Base-by-base conservation (phyloP, 2,329 filamentous ascomycete genomes). In the Ophiostoma pallidulum region DNA sequence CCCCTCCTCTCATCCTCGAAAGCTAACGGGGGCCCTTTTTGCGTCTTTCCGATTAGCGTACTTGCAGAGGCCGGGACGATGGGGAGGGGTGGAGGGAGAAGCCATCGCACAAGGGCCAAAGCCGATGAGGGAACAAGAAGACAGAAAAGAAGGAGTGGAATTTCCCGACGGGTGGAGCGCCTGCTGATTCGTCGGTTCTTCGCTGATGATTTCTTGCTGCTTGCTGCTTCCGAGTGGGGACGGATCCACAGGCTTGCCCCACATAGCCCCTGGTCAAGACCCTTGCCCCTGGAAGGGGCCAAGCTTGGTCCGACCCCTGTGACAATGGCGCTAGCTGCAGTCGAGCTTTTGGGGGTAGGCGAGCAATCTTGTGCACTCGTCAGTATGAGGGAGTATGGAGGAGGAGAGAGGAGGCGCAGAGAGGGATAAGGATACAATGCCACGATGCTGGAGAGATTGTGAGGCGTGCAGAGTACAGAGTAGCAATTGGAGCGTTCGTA, bases 281-380 rank as follows among this genome's bases (percentile, higher is more conserved):
- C n/a, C n/a, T n/a, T n/a, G n/a, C n/a, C n/a, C n/a, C n/a, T n/a
- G n/a, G n/a, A n/a, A n/a, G n/a, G n/a, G n/a, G n/a, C n/a, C n/a
- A n/a, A n/a, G n/a, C n/a, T n/a, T n/a, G n/a, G n/a, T n/a, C 29
- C 26, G 10, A 16, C n/a, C 35, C 43, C 43, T 46, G 43, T 40
- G 26, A 36, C 32, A 46, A 39, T 46, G 43, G 33, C 43, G 43
- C 43, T 46, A 46, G 42, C 33, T n/a, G n/a, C n/a, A n/a, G n/a
- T n/a, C n/a, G n/a, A n/a, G n/a, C n/a, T n/a, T n/a, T n/a, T n/a
- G n/a, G n/a, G n/a, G n/a, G n/a, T n/a, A n/a, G n/a, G 32, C 33
- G 16, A 28, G 8, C 43, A 19, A 45, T 24, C 43, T 32, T 10
- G 6, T 29, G 38, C 22, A 26, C 24, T 18, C 13, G 40, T 9